Evolutionary conservation across 371 early-diverging fungal species (phyloP), one percentile per base, ranked within the genome.

Genomic region (Conidiobolus coronatus): DNA sequence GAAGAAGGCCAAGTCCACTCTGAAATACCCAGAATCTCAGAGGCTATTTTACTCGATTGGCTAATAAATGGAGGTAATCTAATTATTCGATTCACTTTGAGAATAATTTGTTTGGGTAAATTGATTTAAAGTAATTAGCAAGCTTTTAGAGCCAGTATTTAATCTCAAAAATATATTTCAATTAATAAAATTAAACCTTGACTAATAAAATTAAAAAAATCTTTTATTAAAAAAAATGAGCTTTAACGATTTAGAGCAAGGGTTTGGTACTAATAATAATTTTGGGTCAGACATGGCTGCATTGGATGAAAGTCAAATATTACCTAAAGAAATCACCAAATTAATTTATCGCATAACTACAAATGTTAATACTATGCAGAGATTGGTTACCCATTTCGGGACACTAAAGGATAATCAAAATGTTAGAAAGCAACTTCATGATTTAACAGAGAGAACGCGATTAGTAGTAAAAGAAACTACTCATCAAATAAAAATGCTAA

Each of bases 291-390:
- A 37, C 2, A 36, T 40, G 7, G 22, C 24, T 22, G 52, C 14
- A 19, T 41, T 35, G 8, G 2, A 37, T 12, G 61, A 64, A 22
- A 77, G 75, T 50, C 63, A 70, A 47, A 44, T 52, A n/a, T 53
- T 73, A 33, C 62, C 64, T 21, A 65, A 68, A 41, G 55, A 65
- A 48, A 63, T 81, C 14, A 75, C 85, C 18, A 78, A 79, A 50
- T 71, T 77, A 53, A 70, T 82, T 24, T 81, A 80, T 53, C 68
- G 70, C 34, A 72, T 81, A 50, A 79, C 77, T 37, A 66, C 73
- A 52, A 81, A 80, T 52, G 81, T 87, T 39, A 75, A 79, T 17
- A 75, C 76, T 46, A 79, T 91, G 38, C 78, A 87, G 29, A 68
- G 77, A 20, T 64, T 80, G 2, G 80, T 87, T 13, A 63, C 63